phyloP scores from a whole-genome alignment of 2,329 filamentous ascomycete species.

The Trichophyton simii region DNA sequence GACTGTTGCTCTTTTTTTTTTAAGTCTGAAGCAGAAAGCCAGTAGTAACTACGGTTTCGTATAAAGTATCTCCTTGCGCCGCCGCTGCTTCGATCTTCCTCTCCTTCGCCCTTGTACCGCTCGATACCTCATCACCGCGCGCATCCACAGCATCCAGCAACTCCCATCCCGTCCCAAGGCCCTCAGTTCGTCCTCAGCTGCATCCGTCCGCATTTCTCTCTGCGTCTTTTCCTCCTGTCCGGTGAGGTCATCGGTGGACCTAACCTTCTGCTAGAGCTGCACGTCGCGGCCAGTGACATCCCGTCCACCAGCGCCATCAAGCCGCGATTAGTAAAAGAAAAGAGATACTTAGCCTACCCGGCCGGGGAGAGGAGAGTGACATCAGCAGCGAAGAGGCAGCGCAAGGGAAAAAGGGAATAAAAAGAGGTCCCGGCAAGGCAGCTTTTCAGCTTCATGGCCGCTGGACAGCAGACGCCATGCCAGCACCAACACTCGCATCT shows the following conservation, averaged over 20 bases:
- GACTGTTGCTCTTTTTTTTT: no score
- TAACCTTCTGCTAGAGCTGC: not conserved
- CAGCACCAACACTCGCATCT: slow-evolving; percentile 35
- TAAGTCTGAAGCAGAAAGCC: no score
- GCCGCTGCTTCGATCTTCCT: not conserved
- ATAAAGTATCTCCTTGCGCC: not conserved
- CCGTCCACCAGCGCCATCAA: not conserved
- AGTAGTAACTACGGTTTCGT: not conserved
- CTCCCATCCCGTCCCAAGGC: not conserved
- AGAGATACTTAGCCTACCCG: not conserved
- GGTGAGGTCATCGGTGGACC: slow-evolving; percentile 2
- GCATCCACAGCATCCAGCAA: not conserved
- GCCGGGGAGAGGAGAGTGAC: not conserved
- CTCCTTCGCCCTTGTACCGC: not conserved
- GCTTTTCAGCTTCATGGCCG: slow-evolving; percentile 3
- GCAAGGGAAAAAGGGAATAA: not conserved
- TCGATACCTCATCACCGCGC: not conserved
- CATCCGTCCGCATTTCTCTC: not conserved
- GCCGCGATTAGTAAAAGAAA: not conserved
- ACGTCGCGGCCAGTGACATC: not conserved
- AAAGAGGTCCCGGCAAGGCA: not conserved
- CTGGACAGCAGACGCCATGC: slow-evolving; percentile 3
- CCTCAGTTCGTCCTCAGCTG: not conserved
- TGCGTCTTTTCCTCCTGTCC: not conserved
- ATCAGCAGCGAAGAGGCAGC: not conserved